These are phyloP conservation scores for Blepharisma japonicum DNA, from an alignment of 73 alveolate species.

Conservation along the genomic window DNA sequence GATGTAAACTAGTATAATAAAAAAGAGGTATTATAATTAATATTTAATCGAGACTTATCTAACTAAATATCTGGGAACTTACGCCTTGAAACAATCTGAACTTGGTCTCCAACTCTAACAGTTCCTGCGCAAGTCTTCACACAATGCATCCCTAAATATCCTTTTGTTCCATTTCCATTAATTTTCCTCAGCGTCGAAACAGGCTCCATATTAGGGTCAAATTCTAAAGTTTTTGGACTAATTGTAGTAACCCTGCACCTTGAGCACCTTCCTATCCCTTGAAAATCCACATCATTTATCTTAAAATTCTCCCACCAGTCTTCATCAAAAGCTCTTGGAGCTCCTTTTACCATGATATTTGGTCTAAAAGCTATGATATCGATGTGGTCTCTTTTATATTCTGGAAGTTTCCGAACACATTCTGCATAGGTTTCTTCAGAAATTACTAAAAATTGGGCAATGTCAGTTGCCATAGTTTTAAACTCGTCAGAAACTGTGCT, in stretches of 20 bases:
- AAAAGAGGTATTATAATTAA: too few relatives aligned
- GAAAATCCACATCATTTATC: neutral
- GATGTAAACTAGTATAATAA: too few relatives aligned
- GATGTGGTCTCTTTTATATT: neutral
- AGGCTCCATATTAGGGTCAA: neutral
- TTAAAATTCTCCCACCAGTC: neutral
- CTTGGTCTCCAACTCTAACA: neutral
- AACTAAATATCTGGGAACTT: neutral
- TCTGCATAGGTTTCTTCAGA: constrained; percentile 6
- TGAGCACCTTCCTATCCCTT: neutral
- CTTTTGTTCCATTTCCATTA: constrained; percentile 2
- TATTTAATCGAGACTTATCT: too few relatives aligned
- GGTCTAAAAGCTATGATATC: neutral
- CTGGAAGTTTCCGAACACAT: neutral
- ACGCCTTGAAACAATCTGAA: neutral
- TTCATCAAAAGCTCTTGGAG: neutral
- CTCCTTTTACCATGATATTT: neutral
- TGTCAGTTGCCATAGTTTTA: neutral
- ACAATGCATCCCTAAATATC: neutral
- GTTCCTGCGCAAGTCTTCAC: neutral
- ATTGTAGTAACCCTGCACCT: neutral
- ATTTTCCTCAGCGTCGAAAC: neutral
- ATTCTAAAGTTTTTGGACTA: neutral
- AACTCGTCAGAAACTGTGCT: neutral
- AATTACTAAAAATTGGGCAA: neutral